Conservation (phyloP, 2,329 filamentous ascomycete genomes). For the Aphanoascus verrucosus region DNA sequence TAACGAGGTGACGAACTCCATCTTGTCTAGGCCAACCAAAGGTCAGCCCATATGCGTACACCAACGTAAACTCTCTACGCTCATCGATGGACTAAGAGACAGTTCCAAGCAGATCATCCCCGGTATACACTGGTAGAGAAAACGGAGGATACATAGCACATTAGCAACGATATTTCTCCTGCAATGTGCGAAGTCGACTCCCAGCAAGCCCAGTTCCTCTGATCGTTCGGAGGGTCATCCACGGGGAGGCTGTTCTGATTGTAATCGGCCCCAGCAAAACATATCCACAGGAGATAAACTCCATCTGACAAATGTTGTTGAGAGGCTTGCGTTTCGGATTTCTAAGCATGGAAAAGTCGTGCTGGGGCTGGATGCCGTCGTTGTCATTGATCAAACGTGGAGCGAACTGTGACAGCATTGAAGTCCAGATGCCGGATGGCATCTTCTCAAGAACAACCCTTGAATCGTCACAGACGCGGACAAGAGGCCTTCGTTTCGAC, state of each 20-base stretch:
- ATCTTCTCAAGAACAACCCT: constrained; percentile 18
- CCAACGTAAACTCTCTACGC: neutral
- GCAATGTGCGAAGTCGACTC: neutral
- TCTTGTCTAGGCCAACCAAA: constrained; percentile 1
- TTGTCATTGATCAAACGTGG: constrained; percentile 34
- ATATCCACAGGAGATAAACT: constrained; percentile 54
- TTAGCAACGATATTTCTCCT: neutral
- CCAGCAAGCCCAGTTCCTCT: neutral
- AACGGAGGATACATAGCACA: neutral
- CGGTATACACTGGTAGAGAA: neutral
- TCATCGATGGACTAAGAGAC: constrained; percentile 2
- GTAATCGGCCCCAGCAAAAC: constrained; percentile 34
- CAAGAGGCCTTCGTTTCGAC: constrained; percentile 3
- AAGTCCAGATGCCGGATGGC: constrained; percentile 41
- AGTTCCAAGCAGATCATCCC: neutral
- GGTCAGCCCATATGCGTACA: neutral
- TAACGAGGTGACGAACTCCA: neutral
- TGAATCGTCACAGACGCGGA: constrained; percentile 10
- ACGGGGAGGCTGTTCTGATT: constrained; percentile 28
- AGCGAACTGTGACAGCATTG: constrained; percentile 41
- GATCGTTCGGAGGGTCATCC: constrained; percentile 15
- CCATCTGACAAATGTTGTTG: constrained; percentile 34
- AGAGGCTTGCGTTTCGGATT: constrained; percentile 15
- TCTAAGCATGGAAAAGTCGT: neutral
- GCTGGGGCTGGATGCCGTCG: constrained; percentile 21